Conservation (phyloP, 2,329 filamentous ascomycete genomes). For the Fusarium setosum region DNA sequence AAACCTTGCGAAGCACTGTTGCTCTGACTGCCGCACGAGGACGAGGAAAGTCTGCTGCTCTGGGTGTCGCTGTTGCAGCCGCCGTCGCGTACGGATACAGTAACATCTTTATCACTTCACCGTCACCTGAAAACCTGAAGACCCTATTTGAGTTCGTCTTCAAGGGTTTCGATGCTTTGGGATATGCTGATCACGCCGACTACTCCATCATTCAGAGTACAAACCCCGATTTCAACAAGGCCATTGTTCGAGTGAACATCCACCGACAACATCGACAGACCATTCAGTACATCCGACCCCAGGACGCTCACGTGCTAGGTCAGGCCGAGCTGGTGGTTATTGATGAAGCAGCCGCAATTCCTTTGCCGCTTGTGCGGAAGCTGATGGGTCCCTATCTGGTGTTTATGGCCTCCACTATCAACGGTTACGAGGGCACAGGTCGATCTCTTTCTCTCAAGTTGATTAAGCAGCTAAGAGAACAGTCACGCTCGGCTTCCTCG, state of each 20-base stretch:
- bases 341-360: conserved; percentile 97
- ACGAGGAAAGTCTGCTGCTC: conserved; percentile 94
- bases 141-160: conserved; percentile 98
- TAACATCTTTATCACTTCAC: conserved; percentile 99
- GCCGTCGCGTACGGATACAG: conserved; percentile 97
- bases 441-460: conserved; percentile 94
- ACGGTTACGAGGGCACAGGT: conserved; percentile 97
- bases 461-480: conserved; percentile 95
- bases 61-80: conserved; percentile 93
- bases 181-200: conserved; percentile 94
- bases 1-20: conserved; percentile 93
- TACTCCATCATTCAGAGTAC: conserved; percentile 99
- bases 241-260: conserved; percentile 95
- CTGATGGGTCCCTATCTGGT: conserved; percentile 97
- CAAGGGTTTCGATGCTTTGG: conserved; percentile 95
- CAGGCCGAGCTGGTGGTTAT: conserved; percentile 97
- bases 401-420: conserved; percentile 99
- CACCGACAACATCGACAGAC: conserved; percentile 96
- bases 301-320: conserved; percentile 93
- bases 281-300: conserved; percentile 97
- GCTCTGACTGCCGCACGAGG: conserved; percentile 93
- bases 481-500: conserved; percentile 76
- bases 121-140: conserved; percentile 97
- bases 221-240: conserved; percentile 99
- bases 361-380: conserved; percentile 90